These are phyloP conservation scores for Poa pratensis DNA, from an alignment of 176 grass and related monocot genomes.

Conservation along the genomic window DNA sequence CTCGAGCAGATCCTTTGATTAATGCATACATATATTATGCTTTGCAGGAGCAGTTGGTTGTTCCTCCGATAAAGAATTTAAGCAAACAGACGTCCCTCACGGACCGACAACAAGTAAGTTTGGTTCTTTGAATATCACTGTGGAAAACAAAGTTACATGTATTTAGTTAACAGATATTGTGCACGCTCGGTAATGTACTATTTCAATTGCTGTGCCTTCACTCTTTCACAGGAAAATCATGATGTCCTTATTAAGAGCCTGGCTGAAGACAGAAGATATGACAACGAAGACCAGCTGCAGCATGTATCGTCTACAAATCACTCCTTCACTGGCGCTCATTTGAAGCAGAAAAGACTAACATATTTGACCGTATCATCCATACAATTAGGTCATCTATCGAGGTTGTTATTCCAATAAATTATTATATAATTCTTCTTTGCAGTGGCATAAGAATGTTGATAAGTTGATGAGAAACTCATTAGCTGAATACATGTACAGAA, in stretches of 20 bases:
- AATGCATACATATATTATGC: conserved; percentile 37
- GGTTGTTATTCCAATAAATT: conserved; percentile 52
- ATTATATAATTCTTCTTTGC: background rate
- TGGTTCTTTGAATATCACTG: conserved; percentile 5
- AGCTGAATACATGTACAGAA: conserved; percentile 50
- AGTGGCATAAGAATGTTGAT: conserved; percentile 14
- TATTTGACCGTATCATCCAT: conserved; percentile 93
- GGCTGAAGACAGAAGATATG: conserved; percentile 70
- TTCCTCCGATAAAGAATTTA: conserved; percentile 58
- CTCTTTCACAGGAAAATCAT: conserved; percentile 80
- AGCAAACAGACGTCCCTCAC: conserved; percentile 90
- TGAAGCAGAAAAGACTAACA: conserved; percentile 90
- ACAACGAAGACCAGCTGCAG: conserved; percentile 65
- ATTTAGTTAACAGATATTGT: conserved; percentile 32
- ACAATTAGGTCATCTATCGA: conserved; percentile 84
- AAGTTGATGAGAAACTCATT: conserved; percentile 39
- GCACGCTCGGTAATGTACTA: conserved; percentile 34
- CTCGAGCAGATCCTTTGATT: conserved; percentile 10
- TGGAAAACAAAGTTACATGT: background rate
- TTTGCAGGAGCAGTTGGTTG: conserved; percentile 63
- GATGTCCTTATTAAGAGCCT: conserved; percentile 86
- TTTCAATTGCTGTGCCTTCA: conserved; percentile 36
- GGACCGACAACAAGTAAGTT: conserved; percentile 75
- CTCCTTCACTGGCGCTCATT: conserved; percentile 90
- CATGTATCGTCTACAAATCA: conserved; percentile 89